Conservation (phyloP, 768 basidiomycete species). For the Lactarius tabidus region DNA sequence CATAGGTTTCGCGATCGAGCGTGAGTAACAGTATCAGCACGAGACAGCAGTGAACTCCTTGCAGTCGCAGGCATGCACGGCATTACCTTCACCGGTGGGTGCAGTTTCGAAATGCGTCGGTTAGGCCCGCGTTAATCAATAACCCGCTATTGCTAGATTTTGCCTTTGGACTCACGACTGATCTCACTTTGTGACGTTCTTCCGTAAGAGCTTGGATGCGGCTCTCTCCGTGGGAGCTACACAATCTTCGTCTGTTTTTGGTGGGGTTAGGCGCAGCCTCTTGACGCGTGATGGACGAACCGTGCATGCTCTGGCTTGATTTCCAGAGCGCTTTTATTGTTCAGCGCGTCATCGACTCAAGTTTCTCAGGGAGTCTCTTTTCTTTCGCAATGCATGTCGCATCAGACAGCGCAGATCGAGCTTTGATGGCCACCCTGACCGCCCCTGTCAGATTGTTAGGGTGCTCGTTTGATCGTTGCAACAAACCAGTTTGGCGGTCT, state of each 20-base stretch:
- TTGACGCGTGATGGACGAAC: neutral
- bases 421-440: neutral
- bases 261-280: constrained; percentile 11
- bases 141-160: constrained; percentile 3
- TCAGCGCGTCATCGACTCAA: constrained; percentile 4
- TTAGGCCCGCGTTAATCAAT: neutral
- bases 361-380: constrained; percentile 4
- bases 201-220: constrained; percentile 3
- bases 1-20: neutral
- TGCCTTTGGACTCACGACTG: neutral
- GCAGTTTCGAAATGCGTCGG: neutral
- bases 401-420: constrained; percentile 6
- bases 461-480: constrained; percentile 11
- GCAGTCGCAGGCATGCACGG: neutral
- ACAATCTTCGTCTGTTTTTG: neutral
- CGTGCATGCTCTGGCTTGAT: neutral
- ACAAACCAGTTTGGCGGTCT: neutral
- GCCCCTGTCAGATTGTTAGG: constrained; percentile 18
- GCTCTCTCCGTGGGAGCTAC: neutral
- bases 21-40: neutral
- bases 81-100: neutral
- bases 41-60: neutral
- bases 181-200: constrained; percentile 7
- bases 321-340: neutral
- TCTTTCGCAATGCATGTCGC: neutral